These are phyloP conservation scores for Xylaria sp. DNA, from an alignment of 2,329 filamentous ascomycete species.

Conservation along the genomic window DNA sequence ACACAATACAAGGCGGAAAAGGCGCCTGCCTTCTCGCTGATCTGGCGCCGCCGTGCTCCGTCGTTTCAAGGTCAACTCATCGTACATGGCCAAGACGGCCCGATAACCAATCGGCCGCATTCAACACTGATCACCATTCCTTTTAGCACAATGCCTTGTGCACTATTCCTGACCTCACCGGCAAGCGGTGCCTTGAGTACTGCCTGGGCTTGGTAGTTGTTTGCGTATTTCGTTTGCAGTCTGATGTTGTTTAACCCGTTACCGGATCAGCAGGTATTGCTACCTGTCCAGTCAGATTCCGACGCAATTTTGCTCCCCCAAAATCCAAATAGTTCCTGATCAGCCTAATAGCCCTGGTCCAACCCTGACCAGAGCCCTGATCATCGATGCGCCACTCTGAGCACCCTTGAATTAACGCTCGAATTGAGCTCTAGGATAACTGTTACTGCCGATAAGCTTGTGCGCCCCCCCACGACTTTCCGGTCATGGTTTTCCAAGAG, in stretches of 20 bases:
- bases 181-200: neutral
- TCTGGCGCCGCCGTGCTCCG: slow-evolving; percentile 14
- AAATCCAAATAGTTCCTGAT: slow-evolving; percentile 9
- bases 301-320: neutral
- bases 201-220: neutral
- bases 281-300: neutral
- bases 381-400: neutral
- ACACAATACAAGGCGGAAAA: neutral
- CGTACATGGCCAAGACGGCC: slow-evolving; percentile 12
- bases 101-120: slow-evolving; percentile 8
- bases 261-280: slow-evolving; percentile 1
- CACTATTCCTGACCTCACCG: slow-evolving; percentile 6
- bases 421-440: neutral
- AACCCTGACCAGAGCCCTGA: slow-evolving; percentile 1
- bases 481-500: neutral
- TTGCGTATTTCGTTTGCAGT: neutral
- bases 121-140: slow-evolving; percentile 13
- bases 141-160: slow-evolving; percentile 5
- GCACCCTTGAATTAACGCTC: slow-evolving; percentile 5
- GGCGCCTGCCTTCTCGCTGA: neutral
- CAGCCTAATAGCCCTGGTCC: neutral
- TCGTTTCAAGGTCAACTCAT: slow-evolving; percentile 4
- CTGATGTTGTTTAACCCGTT: neutral
- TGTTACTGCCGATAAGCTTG: neutral
- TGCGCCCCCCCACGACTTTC: no score